Evolutionary conservation across 2,329 filamentous ascomycete genomes (phyloP), one percentile per base, ranked within the genome.

Genomic region (Diplodia mutila): DNA sequence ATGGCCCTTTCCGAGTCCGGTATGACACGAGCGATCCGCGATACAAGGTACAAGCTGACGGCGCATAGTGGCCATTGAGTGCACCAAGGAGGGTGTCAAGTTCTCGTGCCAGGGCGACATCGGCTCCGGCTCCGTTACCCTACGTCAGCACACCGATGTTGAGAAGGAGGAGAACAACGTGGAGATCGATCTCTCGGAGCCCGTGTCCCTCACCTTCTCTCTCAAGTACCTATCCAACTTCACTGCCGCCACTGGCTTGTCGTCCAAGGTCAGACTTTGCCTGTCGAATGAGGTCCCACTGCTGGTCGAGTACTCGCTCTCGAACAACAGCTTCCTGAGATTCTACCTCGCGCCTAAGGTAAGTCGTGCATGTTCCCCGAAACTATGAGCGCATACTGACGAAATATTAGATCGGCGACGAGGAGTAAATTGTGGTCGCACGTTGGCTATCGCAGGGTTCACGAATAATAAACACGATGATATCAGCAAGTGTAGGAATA

Each of bases 151-250:
- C 84, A 91, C 87, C 76, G 92, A 93, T 78, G 87, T 97, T 71
- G 94, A 98, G 49, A 97, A 98, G 85, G 90, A 92, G 57, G 88
- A 91, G 11, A 85, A 90, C 77, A 92, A 94, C 77, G 91, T 98
- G 74, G 87, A 92, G 72, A 97, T 99, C 80, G 89, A 93, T 77
- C 89, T 99, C 70, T 91, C 89, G 48, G 96, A 99, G 84, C 93
- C 95, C 63, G 95, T 99, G 69, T 87, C 92, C 42, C 87, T 99
- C 71, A 98, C 94, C 61, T 99, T 99, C 85, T 98, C 95, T 39
- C 91, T 99, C 76, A 99, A 99, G 85, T 99, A 99, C 84, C 90
- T 99, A 3, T 92, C 97, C 86, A 98, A 98, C 87, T 99, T 99
- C 85, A 98, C 95, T 91, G 99, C 99, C 85, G 96, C 96, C 39